A percentile compares a stretch with the other conserved stretches of the same genome.
phyloP scores from a whole-genome alignment of 2,329 filamentous ascomycete species.

The Colletotrichum euphorbiae region DNA sequence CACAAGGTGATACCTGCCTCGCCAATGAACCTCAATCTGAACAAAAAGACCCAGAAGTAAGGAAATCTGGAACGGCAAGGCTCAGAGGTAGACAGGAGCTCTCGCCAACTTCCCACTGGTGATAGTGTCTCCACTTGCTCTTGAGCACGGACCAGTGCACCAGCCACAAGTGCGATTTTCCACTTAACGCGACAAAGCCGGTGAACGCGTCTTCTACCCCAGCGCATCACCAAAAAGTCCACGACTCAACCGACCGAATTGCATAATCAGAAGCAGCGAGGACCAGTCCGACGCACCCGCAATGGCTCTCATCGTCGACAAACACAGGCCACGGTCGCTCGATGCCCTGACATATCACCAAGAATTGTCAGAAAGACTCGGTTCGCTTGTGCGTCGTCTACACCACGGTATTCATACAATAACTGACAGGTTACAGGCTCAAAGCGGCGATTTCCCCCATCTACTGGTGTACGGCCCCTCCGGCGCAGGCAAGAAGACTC shows the following conservation, averaged over 20 bases:
- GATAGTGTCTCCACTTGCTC: no score
- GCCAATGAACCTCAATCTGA: no score
- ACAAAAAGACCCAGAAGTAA: no score
- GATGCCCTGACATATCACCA: slow-evolving; percentile 87
- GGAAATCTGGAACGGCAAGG: no score
- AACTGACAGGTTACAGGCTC: slow-evolving; percentile 70
- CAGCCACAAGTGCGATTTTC: slow-evolving; percentile 38
- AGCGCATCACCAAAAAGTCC: slow-evolving; percentile 37
- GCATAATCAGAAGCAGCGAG: slow-evolving; percentile 20
- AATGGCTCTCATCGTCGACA: slow-evolving; percentile 79
- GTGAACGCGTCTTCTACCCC: slow-evolving; percentile 44
- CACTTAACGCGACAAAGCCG: slow-evolving; percentile 52
- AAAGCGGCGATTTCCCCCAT: slow-evolving; percentile 97
- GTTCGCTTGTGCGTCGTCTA: slow-evolving; percentile 76
- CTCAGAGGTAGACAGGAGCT: no score
- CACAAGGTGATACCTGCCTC: neutral
- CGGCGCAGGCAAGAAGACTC: slow-evolving; percentile 96
- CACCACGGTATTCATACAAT: neutral
- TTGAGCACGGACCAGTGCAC: slow-evolving; percentile 39
- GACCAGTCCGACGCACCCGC: slow-evolving; percentile 37
- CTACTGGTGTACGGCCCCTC: slow-evolving; percentile 97
- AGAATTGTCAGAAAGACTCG: slow-evolving; percentile 87
- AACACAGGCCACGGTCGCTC: slow-evolving; percentile 78
- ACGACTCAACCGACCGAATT: slow-evolving; percentile 7
- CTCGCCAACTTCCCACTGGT: no score